Evolutionary conservation across 164 flowering plant species (phyloP), one percentile per base, ranked within the genome.

Genomic region (Vitis rotundifolia): DNA sequence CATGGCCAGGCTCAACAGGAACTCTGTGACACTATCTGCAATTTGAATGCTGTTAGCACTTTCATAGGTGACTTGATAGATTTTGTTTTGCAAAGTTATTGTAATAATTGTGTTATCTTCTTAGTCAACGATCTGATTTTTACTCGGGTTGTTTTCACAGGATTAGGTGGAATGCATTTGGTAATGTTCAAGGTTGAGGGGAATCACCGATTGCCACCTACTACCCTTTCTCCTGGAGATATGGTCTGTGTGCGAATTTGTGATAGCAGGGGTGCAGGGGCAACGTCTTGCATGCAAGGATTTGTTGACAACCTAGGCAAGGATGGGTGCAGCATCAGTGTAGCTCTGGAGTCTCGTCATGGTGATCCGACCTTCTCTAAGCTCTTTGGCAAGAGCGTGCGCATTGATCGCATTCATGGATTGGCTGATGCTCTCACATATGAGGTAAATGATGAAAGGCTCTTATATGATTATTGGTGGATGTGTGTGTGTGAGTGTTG

Each of bases 1-100:
- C 98, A 92, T 80, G 91, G 94, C 18, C 96, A 90, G 78, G 85
- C 91, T 70, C 93, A 90, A 76, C 97, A 94, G 75, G 98, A 94
- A 72, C 87, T 89, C 31, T 94, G 98, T 67, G 98, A 94, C 77
- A 94, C 98, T 54, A 87, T 94, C 50, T 94, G 97, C 85, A 94
- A 91, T 71, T 75, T 94, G 70, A 70, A 67, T 73, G 97, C 93
- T 0, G 84, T 86, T 69, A 89, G 93, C 83, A 88, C 96, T 63
- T 90, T 87, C n/a, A 91, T 80, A 80, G 97, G 97, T 90, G 11
- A 71, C 28, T 31, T 58, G 10, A 14, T n/a, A 59, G n/a, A 11
- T 57, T 68, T 1, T 44, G 0, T 48, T 8, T 68, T 9, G 26
- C 26, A 22, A 22, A 22, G 26, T 1, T 22, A 22, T 6, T 37